A percentile compares a stretch with the other conserved stretches of the same genome.
phyloP scores from a whole-genome alignment of 495 filamentous ascomycete genomes.

The Parathielavia appendiculata region DNA sequence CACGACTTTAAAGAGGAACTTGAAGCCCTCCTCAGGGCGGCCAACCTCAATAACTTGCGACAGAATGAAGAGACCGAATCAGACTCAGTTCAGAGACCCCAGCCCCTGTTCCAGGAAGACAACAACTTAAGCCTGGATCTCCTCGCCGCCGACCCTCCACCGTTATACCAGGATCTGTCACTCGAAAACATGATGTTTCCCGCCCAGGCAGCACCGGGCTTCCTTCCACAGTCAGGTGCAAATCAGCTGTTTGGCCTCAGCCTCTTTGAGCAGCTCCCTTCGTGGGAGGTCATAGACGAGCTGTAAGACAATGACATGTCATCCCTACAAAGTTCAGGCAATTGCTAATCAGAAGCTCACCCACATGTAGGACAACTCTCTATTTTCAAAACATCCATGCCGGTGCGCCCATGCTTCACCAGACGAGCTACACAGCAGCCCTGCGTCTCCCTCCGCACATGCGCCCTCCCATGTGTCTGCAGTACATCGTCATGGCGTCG shows the following conservation, averaged over 20 bases:
- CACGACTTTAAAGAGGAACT: neutral
- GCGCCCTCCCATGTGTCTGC: neutral
- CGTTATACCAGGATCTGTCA: neutral
- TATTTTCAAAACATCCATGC: neutral
- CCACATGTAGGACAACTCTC: neutral
- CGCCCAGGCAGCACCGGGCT: neutral
- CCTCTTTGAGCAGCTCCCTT: neutral
- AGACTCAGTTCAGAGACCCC: neutral
- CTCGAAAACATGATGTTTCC: neutral
- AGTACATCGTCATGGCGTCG: slow-evolving; percentile 3
- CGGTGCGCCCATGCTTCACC: neutral
- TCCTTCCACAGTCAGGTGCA: neutral
- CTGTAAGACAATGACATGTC: neutral
- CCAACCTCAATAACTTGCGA: neutral
- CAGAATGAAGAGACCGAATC: neutral
- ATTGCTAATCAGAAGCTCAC: no score
- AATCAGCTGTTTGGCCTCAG: neutral
- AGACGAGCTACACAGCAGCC: neutral
- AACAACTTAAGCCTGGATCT: neutral
- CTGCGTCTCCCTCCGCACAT: neutral
- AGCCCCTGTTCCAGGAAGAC: neutral
- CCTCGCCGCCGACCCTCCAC: neutral
- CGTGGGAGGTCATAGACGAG: neutral
- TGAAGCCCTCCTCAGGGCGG: neutral
- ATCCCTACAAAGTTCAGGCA: no score